These are phyloP conservation scores for Ballota nigra DNA, from an alignment of 257 asterid species.

Conservation along the genomic window DNA sequence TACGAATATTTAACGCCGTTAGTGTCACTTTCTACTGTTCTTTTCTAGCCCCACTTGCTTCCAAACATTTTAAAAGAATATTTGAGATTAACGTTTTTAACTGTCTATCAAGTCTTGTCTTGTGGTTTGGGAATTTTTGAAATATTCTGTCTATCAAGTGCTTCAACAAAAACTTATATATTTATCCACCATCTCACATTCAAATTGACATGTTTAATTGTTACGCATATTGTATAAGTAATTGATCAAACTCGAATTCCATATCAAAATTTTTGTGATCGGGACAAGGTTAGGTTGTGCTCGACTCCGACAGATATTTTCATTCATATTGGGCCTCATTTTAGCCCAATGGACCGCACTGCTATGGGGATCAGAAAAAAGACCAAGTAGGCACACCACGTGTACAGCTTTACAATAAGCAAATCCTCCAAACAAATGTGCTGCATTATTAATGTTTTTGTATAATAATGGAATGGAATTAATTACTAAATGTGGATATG, in stretches of 20 bases:
- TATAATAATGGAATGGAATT: neutral
- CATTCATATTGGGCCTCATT: constrained; percentile 19
- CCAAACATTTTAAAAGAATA: constrained; percentile 17
- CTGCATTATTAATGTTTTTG: neutral
- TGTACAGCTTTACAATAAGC: neutral
- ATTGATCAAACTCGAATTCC: too few species aligned
- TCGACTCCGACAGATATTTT: too few species aligned
- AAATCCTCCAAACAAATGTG: constrained; percentile 11
- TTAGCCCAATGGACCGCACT: constrained; percentile 18
- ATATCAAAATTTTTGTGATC: too few species aligned
- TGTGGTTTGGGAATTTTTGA: neutral
- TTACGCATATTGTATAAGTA: too few species aligned
- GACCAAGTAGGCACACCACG: constrained; percentile 24
- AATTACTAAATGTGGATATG: neutral
- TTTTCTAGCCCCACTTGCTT: constrained; percentile 2
- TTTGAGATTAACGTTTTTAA: constrained; percentile 10
- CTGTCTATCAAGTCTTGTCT: constrained; percentile 3
- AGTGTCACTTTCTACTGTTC: constrained; percentile 1
- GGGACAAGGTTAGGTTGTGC: too few species aligned
- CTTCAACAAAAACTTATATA: too few species aligned
- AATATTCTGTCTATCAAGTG: neutral
- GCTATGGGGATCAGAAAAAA: neutral
- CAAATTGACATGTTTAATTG: too few species aligned
- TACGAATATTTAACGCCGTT: constrained; percentile 37
- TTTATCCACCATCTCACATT: too few species aligned